These are phyloP conservation scores for Tetradesmus obliquus DNA, from an alignment of 139 green algal genomes.

Conservation along the genomic window DNA sequence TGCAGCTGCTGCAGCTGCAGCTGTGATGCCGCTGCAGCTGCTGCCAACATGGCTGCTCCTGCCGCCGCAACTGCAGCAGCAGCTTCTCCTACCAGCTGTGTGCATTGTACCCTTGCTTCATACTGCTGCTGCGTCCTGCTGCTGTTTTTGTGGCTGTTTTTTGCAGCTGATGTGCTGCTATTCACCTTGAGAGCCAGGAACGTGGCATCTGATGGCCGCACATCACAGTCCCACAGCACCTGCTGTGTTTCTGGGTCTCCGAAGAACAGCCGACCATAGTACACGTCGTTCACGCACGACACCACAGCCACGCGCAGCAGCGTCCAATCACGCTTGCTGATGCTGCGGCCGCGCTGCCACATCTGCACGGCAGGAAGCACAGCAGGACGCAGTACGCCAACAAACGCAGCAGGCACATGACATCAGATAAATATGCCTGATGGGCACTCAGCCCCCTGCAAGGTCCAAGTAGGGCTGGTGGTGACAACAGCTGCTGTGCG, in stretches of 20 bases:
- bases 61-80: neutral
- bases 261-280: constrained; percentile 80
- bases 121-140: neutral
- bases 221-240: constrained; percentile 82
- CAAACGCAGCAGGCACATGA: neutral
- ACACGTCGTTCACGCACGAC: constrained; percentile 66
- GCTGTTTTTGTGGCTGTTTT: neutral
- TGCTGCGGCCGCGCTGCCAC: constrained; percentile 62
- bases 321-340: constrained; percentile 69
- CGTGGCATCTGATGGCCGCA: constrained; percentile 76
- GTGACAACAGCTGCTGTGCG: too few relatives aligned
- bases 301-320: constrained; percentile 77
- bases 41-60: neutral
- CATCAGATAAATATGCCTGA: too few relatives aligned
- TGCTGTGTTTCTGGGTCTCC: constrained; percentile 69
- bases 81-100: neutral
- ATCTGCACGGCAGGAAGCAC: constrained; percentile 51
- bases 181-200: constrained; percentile 75
- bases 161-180: neutral
- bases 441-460: too few relatives aligned
- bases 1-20: neutral
- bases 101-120: neutral
- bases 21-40: neutral
- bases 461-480: too few relatives aligned
- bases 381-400: neutral